phyloP scores from a whole-genome alignment of 2,329 filamentous ascomycete genomes.

The Cordyceps militaris region DNA sequence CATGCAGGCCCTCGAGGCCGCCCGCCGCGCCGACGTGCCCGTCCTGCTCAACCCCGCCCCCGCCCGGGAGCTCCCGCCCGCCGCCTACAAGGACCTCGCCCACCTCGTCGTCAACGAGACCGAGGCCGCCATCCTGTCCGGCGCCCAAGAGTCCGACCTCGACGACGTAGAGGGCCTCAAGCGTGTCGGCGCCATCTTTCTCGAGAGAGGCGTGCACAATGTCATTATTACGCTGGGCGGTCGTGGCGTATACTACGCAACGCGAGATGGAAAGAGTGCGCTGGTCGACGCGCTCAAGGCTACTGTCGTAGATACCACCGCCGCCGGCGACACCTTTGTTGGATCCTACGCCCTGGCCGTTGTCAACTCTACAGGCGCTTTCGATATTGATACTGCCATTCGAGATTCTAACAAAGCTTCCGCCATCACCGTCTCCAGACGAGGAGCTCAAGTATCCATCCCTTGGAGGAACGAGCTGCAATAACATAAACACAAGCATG shows the following conservation, averaged over 20 bases:
- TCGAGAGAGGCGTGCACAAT: constrained; percentile 62
- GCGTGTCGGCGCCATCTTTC: constrained; percentile 51
- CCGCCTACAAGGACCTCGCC: constrained; percentile 59
- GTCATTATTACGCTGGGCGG: constrained; percentile 80
- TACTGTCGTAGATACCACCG: constrained; percentile 82
- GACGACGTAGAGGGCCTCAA: constrained; percentile 38
- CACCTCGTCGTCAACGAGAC: constrained; percentile 89
- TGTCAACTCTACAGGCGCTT: constrained; percentile 40
- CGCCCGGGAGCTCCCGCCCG: constrained; percentile 59
- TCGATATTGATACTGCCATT: constrained; percentile 51
- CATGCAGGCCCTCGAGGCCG: constrained; percentile 50
- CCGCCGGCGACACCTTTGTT: constrained; percentile 90
- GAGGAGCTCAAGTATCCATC: constrained; percentile 37
- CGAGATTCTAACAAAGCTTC: constrained; percentile 45
- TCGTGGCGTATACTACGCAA: constrained; percentile 65
- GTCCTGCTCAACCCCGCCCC: constrained; percentile 84
- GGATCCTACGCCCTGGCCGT: constrained; percentile 75
- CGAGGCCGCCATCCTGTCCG: constrained; percentile 69
- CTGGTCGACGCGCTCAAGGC: constrained; percentile 61
- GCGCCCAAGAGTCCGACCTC: constrained; percentile 42
- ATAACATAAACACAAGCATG: constrained; percentile 19
- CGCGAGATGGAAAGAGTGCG: constrained; percentile 32
- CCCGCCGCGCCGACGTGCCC: constrained; percentile 41
- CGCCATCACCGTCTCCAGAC: constrained; percentile 35
- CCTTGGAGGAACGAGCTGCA: constrained; percentile 38